A percentile compares a stretch with the other conserved stretches of the same genome.
These are phyloP conservation scores for Lepidium campestre DNA, from an alignment of 441 rosid genomes.

Conservation along the genomic window DNA sequence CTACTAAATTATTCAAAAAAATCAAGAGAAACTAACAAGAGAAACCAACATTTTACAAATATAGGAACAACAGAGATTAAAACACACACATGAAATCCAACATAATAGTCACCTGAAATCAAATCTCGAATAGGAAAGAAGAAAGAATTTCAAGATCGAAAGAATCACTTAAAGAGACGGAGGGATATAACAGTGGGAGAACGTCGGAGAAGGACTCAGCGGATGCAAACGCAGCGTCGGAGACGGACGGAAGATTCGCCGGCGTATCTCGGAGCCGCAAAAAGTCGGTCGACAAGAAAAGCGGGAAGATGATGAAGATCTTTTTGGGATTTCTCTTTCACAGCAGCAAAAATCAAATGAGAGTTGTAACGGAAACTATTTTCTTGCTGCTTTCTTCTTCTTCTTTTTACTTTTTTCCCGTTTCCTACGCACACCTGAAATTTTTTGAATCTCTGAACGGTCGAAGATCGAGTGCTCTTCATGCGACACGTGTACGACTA, in stretches of 20 bases:
- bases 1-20: background rate
- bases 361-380: slow-evolving; percentile 21
- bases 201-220: background rate
- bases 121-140: slow-evolving; percentile 17
- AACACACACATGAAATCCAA: slow-evolving; percentile 1
- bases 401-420: background rate
- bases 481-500: slow-evolving; percentile 3
- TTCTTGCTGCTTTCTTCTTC: slow-evolving; percentile 18
- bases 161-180: slow-evolving; percentile 5
- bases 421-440: slow-evolving; percentile 3
- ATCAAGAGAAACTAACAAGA: background rate
- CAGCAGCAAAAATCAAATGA: background rate
- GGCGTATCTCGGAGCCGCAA: background rate
- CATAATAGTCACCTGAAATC: slow-evolving; percentile 14
- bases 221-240: background rate
- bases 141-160: background rate
- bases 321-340: background rate
- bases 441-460: slow-evolving; percentile 14
- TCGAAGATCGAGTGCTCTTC: background rate
- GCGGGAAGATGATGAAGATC: background rate
- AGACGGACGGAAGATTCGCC: slow-evolving; percentile 4
- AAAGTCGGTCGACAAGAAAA: background rate
- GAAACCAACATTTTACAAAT: background rate
- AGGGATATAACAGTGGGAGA: background rate
- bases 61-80: background rate